Percentiles rank a stretch among this genome's conserved stretches.
Conservation (phyloP, 2,329 filamentous ascomycete species). For the Truncatella angustata region DNA sequence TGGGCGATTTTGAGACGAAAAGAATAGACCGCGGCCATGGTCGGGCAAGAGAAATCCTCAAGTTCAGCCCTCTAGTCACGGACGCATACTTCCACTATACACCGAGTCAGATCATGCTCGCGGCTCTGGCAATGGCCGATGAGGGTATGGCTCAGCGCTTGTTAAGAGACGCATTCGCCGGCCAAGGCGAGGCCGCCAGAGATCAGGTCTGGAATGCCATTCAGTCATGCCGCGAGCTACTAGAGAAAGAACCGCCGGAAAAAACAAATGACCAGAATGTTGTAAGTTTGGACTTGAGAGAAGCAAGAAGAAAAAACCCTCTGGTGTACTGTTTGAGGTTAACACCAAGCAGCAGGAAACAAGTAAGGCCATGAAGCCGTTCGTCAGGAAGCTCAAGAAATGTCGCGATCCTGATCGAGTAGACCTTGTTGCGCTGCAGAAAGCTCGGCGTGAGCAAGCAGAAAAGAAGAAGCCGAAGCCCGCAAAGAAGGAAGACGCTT, state of each 20-base stretch:
- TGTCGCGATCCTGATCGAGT: slow-evolving; percentile 74
- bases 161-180: slow-evolving; percentile 39
- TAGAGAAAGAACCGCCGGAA: slow-evolving; percentile 57
- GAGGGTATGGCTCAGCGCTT: slow-evolving; percentile 54
- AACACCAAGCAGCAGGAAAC: slow-evolving; percentile 37
- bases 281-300: too few relatives aligned
- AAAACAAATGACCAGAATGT: slow-evolving; percentile 49
- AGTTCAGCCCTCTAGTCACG: slow-evolving; percentile 78
- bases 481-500: slow-evolving; percentile 39
- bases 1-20: slow-evolving; percentile 58
- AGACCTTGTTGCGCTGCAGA: slow-evolving; percentile 68
- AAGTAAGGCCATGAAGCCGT: slow-evolving; percentile 50
- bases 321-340: slow-evolving; percentile 2
- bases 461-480: slow-evolving; percentile 33
- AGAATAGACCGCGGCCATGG: slow-evolving; percentile 63
- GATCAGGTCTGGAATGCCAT: slow-evolving; percentile 51
- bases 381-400: slow-evolving; percentile 68
- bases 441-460: slow-evolving; percentile 57
- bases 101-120: slow-evolving; percentile 89
- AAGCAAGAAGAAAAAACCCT: too few relatives aligned
- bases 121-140: slow-evolving; percentile 75
- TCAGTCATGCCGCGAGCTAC: slow-evolving; percentile 50
- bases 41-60: slow-evolving; percentile 71
- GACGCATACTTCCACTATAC: slow-evolving; percentile 98
- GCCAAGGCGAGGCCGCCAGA: slow-evolving; percentile 21